Evolutionary conservation across 2,329 filamentous ascomycete species (phyloP).

Genomic region (Beauveria sp.): DNA sequence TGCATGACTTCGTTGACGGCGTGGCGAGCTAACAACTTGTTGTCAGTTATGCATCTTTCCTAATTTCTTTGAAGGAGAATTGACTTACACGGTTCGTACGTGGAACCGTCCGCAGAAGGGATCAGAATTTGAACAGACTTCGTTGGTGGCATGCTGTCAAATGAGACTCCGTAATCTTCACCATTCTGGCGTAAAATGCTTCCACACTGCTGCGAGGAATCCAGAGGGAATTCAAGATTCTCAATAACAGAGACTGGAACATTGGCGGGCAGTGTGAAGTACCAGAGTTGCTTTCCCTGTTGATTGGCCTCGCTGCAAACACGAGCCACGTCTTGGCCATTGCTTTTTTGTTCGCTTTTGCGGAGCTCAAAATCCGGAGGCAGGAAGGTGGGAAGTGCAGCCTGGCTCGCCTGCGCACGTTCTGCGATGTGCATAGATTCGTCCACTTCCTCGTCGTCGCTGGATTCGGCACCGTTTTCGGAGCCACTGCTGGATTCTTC

Average conservation of each 20-base stretch:
- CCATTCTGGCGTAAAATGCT: conserved; percentile 56
- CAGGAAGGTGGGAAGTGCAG: conserved; percentile 38
- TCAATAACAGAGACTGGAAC: conserved; percentile 61
- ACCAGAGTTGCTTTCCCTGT: conserved; percentile 70
- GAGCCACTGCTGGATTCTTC: conserved; percentile 9
- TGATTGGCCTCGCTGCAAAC: conserved; percentile 52
- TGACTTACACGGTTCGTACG: conserved; percentile 45
- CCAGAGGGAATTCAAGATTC: conserved; percentile 53
- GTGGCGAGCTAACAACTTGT: conserved; percentile 21
- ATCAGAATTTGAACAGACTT: conserved; percentile 52
- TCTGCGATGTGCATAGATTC: conserved; percentile 33
- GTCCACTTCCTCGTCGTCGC: conserved; percentile 23
- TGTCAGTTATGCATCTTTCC: background rate
- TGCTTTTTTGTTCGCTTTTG: conserved; percentile 33
- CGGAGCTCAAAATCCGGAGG: conserved; percentile 47
- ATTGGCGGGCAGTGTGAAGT: conserved; percentile 65
- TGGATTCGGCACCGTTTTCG: conserved; percentile 20
- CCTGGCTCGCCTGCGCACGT: conserved; percentile 23
- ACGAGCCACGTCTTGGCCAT: conserved; percentile 39
- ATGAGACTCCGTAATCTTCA: conserved; percentile 52
- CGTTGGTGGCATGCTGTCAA: conserved; percentile 43
- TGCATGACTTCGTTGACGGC: conserved; percentile 54
- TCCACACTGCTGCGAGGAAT: conserved; percentile 44
- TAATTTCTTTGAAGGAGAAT: background rate
- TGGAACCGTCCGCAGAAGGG: conserved; percentile 46